phyloP scores from a whole-genome alignment of 257 asterid species.

The Gardenia jasminoides region DNA sequence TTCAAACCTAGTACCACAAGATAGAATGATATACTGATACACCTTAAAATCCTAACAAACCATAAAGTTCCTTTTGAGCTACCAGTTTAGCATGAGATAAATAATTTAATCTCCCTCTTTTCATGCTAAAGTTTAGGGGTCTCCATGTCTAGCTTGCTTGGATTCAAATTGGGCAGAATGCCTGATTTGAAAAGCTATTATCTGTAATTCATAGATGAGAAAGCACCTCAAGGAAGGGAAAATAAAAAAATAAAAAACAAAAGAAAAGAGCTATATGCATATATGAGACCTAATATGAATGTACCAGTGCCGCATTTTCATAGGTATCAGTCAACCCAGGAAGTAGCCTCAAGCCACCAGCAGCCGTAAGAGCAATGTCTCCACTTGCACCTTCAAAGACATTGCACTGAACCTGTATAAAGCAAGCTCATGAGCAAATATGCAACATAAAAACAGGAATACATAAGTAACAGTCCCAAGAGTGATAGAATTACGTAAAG shows the following conservation, averaged over 20 bases:
- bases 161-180: background rate
- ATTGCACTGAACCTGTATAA: conserved; percentile 79
- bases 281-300: conserved; percentile 10
- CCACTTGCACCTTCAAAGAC: conserved; percentile 90
- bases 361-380: conserved; percentile 81
- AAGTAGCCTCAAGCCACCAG: conserved; percentile 88
- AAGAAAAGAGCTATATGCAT: conserved; percentile 1
- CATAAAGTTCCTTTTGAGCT: background rate
- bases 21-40: background rate
- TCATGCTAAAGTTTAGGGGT: background rate
- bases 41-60: background rate
- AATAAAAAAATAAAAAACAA: background rate
- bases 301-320: conserved; percentile 94
- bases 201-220: background rate
- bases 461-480: background rate
- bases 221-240: no score
- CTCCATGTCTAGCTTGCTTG: background rate
- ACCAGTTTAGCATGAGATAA: background rate
- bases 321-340: conserved; percentile 69
- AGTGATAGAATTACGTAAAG: background rate
- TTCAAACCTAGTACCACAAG: background rate
- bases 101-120: background rate
- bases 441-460: background rate
- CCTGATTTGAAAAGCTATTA: background rate
- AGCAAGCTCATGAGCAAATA: conserved; percentile 15